Base-by-base conservation (phyloP, 495 filamentous ascomycete genomes). In the Neurospora sp. region DNA sequence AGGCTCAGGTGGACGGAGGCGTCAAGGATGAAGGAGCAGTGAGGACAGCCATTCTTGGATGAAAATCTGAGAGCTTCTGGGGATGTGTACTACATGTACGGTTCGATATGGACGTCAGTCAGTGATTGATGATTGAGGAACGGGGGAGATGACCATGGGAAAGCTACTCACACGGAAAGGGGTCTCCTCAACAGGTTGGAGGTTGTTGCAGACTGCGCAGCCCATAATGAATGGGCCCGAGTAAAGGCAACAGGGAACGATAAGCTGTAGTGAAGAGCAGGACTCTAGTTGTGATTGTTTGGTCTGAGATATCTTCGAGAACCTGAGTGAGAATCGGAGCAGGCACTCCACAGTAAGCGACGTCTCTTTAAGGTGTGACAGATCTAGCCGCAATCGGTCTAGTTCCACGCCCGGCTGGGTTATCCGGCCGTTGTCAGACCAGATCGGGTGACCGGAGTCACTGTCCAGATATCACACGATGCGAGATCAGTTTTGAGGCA, bases 211-310 rank as follows among this genome's bases (percentile, higher is more conserved):
- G 44, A 48, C 44, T 7, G 44, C 10, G 44, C n/a, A 48, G 1
- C 44, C n/a, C n/a, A 48, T 48, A 0, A 1, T 48, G 9, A 0
- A 48, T 48, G 3, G 9, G n/a, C n/a, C n/a, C n/a, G n/a, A n/a
- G n/a, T n/a, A n/a, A n/a, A n/a, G n/a, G n/a, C n/a, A n/a, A n/a
- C n/a, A n/a, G n/a, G n/a, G n/a, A n/a, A n/a, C n/a, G n/a, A n/a
- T 31, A 31, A 22, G 3, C 9, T 0, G 44, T n/a, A 48, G 9
- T 8, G 8, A 0, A 0, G n/a, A 20, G 0, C 2, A n/a, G 18
- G 9, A 10, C 44, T 48, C 1, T 3, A 20, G 8, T 48, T 31
- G 9, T 2, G 3, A 10, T 48, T 1, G 9, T 0, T 4, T 4
- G 44, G 8, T 10, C 22, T 9, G 7, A 22, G 1, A 48, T 48